Conservation (phyloP, 1,284 basidiomycete genomes). For the Moesziomyces globuligerus region DNA sequence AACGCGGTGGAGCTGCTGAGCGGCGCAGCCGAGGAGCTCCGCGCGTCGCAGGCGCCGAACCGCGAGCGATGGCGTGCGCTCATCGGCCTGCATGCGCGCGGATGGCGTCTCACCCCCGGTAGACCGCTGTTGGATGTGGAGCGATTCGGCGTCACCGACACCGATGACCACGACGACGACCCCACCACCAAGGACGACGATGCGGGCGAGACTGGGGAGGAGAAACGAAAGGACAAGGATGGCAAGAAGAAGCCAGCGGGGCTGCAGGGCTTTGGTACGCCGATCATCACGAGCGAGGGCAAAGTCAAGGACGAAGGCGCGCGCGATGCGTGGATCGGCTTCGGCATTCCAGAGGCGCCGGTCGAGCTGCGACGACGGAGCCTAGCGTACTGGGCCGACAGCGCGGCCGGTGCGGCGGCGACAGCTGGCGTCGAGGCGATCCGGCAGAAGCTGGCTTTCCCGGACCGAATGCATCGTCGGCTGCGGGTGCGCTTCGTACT, state of each 20-base stretch:
- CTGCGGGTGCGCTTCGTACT: conserved; percentile 46
- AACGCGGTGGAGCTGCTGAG: conserved; percentile 48
- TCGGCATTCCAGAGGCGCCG: conserved; percentile 54
- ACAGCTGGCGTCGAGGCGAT: background rate
- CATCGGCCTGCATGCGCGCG: conserved; percentile 39
- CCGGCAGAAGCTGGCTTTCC: conserved; percentile 45
- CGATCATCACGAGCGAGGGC: conserved; percentile 52
- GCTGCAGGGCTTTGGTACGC: conserved; percentile 53
- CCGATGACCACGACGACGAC: conserved; percentile 6
- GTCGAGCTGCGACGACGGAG: conserved; percentile 36
- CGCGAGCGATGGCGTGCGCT: conserved; percentile 48
- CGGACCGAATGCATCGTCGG: conserved; percentile 47
- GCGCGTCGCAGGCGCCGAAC: conserved; percentile 27
- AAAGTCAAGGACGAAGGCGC: conserved; percentile 57
- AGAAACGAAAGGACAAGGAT: conserved; percentile 1
- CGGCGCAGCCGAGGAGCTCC: conserved; percentile 46
- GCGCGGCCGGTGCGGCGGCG: background rate
- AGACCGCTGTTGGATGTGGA: conserved; percentile 57
- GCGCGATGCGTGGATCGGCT: conserved; percentile 62
- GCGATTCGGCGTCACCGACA: conserved; percentile 37
- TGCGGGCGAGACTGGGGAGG: conserved; percentile 4
- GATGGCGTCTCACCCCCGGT: conserved; percentile 57
- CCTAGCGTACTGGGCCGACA: conserved; percentile 56
- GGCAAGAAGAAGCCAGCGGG: conserved; percentile 6
- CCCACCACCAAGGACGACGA: background rate